Conservation (phyloP, 371 early-diverging fungal species). For the Haplosporangium sp. region DNA sequence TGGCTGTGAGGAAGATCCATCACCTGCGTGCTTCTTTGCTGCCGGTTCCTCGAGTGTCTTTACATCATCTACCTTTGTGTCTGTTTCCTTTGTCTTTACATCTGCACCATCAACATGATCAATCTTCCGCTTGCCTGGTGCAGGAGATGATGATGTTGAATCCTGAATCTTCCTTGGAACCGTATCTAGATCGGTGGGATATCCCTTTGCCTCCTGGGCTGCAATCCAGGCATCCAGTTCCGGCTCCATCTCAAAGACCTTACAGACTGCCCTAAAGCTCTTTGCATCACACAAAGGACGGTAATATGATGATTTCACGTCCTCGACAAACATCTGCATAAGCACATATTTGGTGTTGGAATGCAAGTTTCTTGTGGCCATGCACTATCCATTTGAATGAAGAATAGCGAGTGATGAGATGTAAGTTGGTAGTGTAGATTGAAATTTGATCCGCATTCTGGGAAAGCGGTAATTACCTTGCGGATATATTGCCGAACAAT, state of each 20-base stretch:
- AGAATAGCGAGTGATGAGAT: background rate
- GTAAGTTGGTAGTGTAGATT: background rate
- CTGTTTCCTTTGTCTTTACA: background rate
- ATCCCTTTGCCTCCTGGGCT: constrained; percentile 31
- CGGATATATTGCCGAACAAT: constrained; percentile 75
- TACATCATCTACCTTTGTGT: background rate
- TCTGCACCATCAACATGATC: constrained; percentile 5
- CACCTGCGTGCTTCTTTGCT: constrained; percentile 23
- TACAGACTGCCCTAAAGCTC: constrained; percentile 60
- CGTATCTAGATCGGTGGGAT: constrained; percentile 33
- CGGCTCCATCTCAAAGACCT: constrained; percentile 37
- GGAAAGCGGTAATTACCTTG: constrained; percentile 54
- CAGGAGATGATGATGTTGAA: background rate
- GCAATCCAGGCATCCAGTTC: constrained; percentile 42
- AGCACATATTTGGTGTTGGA: constrained; percentile 91
- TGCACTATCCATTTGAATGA: constrained; percentile 45
- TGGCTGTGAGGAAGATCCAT: constrained; percentile 26
- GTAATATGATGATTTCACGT: constrained; percentile 63
- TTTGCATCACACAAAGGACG: constrained; percentile 62
- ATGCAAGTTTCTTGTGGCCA: constrained; percentile 71
- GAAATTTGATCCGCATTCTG: background rate
- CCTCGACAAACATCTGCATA: constrained; percentile 82
- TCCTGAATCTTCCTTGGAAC: constrained; percentile 14
- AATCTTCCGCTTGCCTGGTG: constrained; percentile 35
- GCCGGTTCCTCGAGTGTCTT: background rate